phyloP scores from a whole-genome alignment of 495 filamentous ascomycete species.

The Xylaria castorea region DNA sequence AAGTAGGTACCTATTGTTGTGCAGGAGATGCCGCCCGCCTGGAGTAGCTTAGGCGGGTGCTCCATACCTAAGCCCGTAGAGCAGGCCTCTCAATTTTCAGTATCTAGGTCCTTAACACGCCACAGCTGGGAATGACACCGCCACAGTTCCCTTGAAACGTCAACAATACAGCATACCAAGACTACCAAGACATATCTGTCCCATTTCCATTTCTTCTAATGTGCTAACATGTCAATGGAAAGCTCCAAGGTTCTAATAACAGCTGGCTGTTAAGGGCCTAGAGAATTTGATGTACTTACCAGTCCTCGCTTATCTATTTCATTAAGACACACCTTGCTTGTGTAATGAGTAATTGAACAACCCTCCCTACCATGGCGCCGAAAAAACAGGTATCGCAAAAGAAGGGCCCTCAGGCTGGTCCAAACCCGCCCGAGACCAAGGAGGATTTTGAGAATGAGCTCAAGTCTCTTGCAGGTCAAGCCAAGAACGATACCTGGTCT shows the following conservation, averaged over 20 bases:
- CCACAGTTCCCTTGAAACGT: slow-evolving; percentile 25
- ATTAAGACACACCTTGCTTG: background rate
- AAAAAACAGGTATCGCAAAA: slow-evolving; percentile 36
- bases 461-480: slow-evolving; percentile 55
- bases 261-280: slow-evolving; percentile 41
- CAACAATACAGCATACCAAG: too few species aligned
- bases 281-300: background rate
- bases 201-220: slow-evolving; percentile 21
- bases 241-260: slow-evolving; percentile 19
- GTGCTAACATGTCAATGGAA: background rate
- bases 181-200: slow-evolving; percentile 27
- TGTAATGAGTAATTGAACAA: slow-evolving; percentile 15
- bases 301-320: background rate
- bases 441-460: slow-evolving; percentile 60
- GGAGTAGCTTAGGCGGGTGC: background rate
- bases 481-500: slow-evolving; percentile 52
- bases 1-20: too few species aligned
- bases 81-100: background rate
- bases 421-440: slow-evolving; percentile 46
- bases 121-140: slow-evolving; percentile 7
- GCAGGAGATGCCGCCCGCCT: background rate
- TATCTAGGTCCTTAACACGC: background rate
- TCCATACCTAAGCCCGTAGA: background rate
- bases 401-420: slow-evolving; percentile 27
- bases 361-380: slow-evolving; percentile 35